Evolutionary conservation across 805 yeast species (phyloP).

Genomic region (Metschnikowia lachancei): DNA sequence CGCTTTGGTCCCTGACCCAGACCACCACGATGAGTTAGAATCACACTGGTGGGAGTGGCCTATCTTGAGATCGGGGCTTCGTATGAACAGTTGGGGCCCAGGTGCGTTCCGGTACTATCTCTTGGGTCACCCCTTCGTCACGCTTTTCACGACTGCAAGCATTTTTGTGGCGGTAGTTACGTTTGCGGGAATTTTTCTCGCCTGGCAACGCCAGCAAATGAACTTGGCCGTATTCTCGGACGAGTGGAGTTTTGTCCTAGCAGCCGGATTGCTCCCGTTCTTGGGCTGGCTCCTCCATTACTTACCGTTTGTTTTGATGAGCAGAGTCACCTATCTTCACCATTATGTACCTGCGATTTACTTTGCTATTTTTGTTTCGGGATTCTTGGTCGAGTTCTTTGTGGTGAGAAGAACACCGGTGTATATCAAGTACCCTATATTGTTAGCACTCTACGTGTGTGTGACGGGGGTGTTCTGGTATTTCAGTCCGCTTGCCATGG

Average conservation of each 20-base stretch:
- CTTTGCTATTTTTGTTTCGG: constrained; percentile 28
- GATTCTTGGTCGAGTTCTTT: constrained; percentile 22
- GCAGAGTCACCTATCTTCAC: constrained; percentile 43
- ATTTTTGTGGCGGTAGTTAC: constrained; percentile 24
- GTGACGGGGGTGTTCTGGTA: constrained; percentile 18
- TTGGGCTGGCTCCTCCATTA: constrained; percentile 42
- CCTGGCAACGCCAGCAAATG: constrained; percentile 35
- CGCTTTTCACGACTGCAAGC: constrained; percentile 49
- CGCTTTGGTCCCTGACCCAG: constrained; percentile 75
- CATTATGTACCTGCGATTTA: constrained; percentile 46
- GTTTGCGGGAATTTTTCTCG: constrained; percentile 19
- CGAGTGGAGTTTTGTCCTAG: constrained; percentile 28
- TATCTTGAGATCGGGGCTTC: constrained; percentile 66
- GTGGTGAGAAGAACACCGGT: constrained; percentile 20
- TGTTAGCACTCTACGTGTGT: constrained; percentile 9
- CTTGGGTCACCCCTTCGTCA: constrained; percentile 70
- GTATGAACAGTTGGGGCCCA: constrained; percentile 72
- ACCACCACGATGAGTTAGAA: constrained; percentile 68
- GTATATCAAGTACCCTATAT: constrained; percentile 12
- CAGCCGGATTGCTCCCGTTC: constrained; percentile 36
- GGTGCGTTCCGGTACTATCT: constrained; percentile 56
- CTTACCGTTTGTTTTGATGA: constrained; percentile 42
- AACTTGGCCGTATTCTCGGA: constrained; percentile 23
- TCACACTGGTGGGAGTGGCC: constrained; percentile 91
- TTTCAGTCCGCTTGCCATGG: constrained; percentile 18